Percentiles rank a stretch among this genome's conserved stretches.
Conservation (phyloP, 2,329 filamentous ascomycete genomes). For the Colletotrichum incanum region DNA sequence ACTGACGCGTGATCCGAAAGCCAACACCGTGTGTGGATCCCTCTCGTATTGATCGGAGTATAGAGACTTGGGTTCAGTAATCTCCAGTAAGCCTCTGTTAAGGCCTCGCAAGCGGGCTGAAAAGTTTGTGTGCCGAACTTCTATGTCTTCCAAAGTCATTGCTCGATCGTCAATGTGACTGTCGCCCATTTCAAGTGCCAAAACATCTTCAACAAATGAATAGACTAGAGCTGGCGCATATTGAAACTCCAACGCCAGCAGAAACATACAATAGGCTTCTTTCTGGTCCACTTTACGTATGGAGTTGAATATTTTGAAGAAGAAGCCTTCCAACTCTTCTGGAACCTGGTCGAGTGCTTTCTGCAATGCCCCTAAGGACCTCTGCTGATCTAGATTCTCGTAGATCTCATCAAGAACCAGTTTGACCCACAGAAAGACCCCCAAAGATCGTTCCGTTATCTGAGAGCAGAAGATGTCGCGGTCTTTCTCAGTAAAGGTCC, state of each 20-base stretch:
- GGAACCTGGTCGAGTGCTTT: not conserved
- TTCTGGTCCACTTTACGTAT: not conserved
- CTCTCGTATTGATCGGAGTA: not conserved
- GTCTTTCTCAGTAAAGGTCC: not conserved
- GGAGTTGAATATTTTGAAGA: not conserved
- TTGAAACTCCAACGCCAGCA: not conserved
- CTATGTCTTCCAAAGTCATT: not conserved
- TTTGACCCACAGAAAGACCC: not conserved
- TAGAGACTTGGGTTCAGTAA: not conserved
- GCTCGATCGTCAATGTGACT: not conserved
- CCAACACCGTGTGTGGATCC: not conserved
- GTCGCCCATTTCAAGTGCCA: not conserved
- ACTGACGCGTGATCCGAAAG: not conserved
- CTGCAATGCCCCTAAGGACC: not conserved
- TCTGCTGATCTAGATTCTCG: not conserved
- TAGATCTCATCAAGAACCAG: not conserved
- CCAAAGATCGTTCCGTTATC: not conserved
- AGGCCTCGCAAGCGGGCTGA: not conserved
- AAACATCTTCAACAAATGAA: not conserved
- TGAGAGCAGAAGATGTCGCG: not conserved
- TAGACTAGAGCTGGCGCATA: not conserved
- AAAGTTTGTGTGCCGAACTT: not conserved
- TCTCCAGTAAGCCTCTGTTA: not conserved
- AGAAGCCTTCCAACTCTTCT: not conserved
- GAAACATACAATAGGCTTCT: not conserved